Evolutionary conservation across 2,329 filamentous ascomycete genomes (phyloP), one percentile per base, ranked within the genome.

Genomic region (Pseudogymnoascus sp.): DNA sequence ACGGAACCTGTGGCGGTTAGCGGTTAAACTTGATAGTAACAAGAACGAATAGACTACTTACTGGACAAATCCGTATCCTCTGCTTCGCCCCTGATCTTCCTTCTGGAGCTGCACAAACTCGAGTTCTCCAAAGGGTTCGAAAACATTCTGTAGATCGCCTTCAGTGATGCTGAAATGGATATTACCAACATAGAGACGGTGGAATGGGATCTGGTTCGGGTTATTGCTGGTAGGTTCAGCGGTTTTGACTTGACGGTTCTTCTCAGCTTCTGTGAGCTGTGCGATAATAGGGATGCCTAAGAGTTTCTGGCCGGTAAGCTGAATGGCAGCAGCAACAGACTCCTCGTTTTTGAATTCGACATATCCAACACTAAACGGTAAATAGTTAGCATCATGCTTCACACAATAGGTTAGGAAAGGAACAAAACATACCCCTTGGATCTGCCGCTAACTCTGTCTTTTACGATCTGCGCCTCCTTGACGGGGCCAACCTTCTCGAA

Each of bases 111-210:
- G 92, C 63, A 97, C 92, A 76, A 97, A 97, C 74, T 97, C 94
- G 63, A 99, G 87, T 78, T 96, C 92, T 70, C 94, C 94, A 76
- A 97, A 99, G 1, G 94, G 93, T 78, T 95, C 91, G 76, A 99
- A 99, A 65, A 99, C 92, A 74, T 93, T 92, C 81, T 93, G 89
- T 68, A 99, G 81, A 77, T 99, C 95, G 75, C 88, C 87, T 78
- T 99, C 94, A 73, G 92, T 97, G 74, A 99, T 96, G 75, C 92
- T 97, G 83, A 99, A 99, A 80, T 99, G 94, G 70, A 99, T 97
- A 75, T 99, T 99, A 77, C 94, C 94, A 69, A 99, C 93, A 76
- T 97, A 99, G 64, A 99, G 88, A 69, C 95, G 90, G 78, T 99
- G 94, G 80, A 97, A 97, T 25, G 94, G 94, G 64, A 96, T 88